Conservation (phyloP, 2,329 filamentous ascomycete genomes). For the Tolypocladium cylindrosporum region DNA sequence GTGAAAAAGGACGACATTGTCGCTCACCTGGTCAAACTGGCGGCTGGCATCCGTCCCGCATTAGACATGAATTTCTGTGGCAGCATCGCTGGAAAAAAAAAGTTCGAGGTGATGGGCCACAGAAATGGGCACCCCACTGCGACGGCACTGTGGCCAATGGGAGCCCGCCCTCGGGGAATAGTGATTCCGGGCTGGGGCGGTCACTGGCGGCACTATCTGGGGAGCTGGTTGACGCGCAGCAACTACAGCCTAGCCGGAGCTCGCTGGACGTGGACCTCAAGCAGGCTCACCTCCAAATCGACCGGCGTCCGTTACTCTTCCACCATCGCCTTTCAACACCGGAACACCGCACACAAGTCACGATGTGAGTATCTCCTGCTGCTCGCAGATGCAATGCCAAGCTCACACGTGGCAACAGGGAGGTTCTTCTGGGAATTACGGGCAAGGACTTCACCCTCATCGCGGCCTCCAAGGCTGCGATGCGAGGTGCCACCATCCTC, state of each 20-base stretch:
- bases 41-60: conserved; percentile 7
- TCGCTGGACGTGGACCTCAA: conserved; percentile 3
- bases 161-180: conserved; percentile 9
- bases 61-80: conserved; percentile 2
- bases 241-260: conserved; percentile 23
- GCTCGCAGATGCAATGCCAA: neutral
- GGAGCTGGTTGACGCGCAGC: conserved; percentile 24
- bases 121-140: conserved; percentile 8
- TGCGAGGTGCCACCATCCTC: conserved; percentile 93
- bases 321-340: conserved; percentile 4
- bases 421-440: conserved; percentile 95
- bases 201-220: conserved; percentile 19
- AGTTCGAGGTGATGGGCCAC: conserved; percentile 20
- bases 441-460: conserved; percentile 99
- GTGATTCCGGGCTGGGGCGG: conserved; percentile 24
- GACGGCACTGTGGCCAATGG: conserved; percentile 13
- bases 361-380: conserved; percentile 4
- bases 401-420: conserved; percentile 46
- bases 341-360: neutral
- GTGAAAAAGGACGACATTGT: conserved; percentile 96
- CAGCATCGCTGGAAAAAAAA: conserved; percentile 25
- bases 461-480: conserved; percentile 93
- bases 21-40: conserved; percentile 7
- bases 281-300: conserved; percentile 1
- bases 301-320: neutral